A percentile compares a stretch with the other conserved stretches of the same genome.
Evolutionary conservation across 2,329 filamentous ascomycete genomes (phyloP).

Genomic region (Monosporascus sp.): DNA sequence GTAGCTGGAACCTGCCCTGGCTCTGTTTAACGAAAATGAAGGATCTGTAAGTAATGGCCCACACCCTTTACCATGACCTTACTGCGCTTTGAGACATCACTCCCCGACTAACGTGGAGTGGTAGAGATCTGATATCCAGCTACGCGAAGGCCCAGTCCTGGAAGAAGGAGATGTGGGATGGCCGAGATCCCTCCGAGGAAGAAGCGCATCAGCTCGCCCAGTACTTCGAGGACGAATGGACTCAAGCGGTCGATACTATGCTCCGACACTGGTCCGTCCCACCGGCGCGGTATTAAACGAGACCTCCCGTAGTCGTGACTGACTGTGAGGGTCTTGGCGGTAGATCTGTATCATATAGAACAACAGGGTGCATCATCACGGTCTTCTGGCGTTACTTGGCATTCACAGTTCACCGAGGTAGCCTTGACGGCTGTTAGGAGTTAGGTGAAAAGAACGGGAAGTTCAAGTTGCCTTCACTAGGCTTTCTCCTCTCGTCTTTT

Average conservation of each 20-base stretch:
- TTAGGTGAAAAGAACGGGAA: not conserved
- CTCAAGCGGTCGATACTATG: slow-evolving; percentile 57
- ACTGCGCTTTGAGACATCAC: not conserved
- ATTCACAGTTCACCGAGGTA: not conserved
- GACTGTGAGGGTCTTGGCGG: not conserved
- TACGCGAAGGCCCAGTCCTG: slow-evolving; percentile 58
- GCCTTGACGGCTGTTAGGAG: not conserved
- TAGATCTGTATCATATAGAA: not conserved
- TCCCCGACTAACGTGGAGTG: not conserved
- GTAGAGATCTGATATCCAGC: slow-evolving; percentile 52
- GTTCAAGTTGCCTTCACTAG: not conserved
- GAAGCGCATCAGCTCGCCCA: slow-evolving; percentile 53
- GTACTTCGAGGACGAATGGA: slow-evolving; percentile 65
- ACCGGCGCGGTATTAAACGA: slow-evolving; percentile 47
- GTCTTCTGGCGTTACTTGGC: not conserved
- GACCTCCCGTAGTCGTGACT: not conserved
- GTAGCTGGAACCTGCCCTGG: slow-evolving; percentile 75
- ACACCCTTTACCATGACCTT: not conserved
- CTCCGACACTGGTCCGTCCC: slow-evolving; percentile 61
- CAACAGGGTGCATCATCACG: not conserved
- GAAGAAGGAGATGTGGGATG: slow-evolving; percentile 66
- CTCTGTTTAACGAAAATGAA: slow-evolving; percentile 61
- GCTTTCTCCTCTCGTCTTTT: not conserved
- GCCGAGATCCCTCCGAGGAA: slow-evolving; percentile 46
- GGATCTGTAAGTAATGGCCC: slow-evolving; percentile 48